phyloP scores from a whole-genome alignment of 2,329 filamentous ascomycete genomes.

The Penicillium sclerotiorum region DNA sequence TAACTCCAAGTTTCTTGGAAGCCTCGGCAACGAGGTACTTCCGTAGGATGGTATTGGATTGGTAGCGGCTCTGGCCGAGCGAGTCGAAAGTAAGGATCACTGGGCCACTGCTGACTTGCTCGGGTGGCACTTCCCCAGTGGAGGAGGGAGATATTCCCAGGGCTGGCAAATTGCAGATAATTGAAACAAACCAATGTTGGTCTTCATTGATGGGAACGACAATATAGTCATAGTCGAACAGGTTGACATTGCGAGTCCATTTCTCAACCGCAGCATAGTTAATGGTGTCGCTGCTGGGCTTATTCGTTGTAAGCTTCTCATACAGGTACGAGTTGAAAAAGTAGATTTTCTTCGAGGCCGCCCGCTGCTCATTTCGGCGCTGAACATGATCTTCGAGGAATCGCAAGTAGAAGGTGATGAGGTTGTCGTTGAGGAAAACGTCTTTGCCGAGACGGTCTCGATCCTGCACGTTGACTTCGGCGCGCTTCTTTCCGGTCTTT shows the following conservation, averaged over 20 bases:
- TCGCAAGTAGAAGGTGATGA: conserved; percentile 85
- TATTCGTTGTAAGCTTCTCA: conserved; percentile 67
- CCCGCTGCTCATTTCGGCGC: conserved; percentile 55
- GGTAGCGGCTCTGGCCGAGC: conserved; percentile 65
- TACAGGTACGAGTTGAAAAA: conserved; percentile 96
- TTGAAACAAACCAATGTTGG: conserved; percentile 89
- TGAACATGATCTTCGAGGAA: conserved; percentile 67
- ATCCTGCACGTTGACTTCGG: conserved; percentile 48
- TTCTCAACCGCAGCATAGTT: conserved; percentile 83
- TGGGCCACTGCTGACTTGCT: conserved; percentile 13
- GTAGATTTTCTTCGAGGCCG: conserved; percentile 68
- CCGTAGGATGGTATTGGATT: conserved; percentile 69
- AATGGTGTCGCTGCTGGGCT: conserved; percentile 59
- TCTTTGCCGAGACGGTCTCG: conserved; percentile 76
- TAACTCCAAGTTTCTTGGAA: conserved; percentile 63
- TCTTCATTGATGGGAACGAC: conserved; percentile 89
- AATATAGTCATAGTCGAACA: conserved; percentile 85
- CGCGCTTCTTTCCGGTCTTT: conserved; percentile 48
- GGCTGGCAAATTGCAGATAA: conserved; percentile 84
- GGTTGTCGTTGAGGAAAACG: conserved; percentile 87
- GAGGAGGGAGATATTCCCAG: conserved; percentile 42
- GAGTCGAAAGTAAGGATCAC: conserved; percentile 87
- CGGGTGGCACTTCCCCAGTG: background rate
- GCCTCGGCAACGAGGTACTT: conserved; percentile 78
- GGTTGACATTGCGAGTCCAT: conserved; percentile 84